Percentiles rank a stretch among this genome's conserved stretches.
Evolutionary conservation across 2,329 filamentous ascomycete species (phyloP).

Genomic region (Macrophomina tecta): DNA sequence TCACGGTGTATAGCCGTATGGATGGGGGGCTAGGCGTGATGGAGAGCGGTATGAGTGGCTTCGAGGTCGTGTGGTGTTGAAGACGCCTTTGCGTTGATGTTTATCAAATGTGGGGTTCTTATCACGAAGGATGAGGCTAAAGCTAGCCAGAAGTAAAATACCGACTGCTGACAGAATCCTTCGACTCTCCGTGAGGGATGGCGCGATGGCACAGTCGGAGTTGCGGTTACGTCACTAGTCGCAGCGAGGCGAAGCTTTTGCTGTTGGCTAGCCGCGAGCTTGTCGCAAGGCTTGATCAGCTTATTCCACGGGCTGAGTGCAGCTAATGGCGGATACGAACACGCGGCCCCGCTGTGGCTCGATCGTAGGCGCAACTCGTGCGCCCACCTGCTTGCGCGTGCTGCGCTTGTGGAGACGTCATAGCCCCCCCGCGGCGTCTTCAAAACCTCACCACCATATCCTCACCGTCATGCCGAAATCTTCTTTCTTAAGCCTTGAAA

Average conservation of each 20-base stretch:
- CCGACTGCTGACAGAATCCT: too few relatives aligned
- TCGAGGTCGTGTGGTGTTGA: too few relatives aligned
- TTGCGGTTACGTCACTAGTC: slow-evolving; percentile 4
- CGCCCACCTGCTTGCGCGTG: slow-evolving; percentile 15
- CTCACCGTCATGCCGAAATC: neutral
- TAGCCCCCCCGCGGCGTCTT: neutral
- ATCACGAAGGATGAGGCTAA: too few relatives aligned
- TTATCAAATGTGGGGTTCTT: too few relatives aligned
- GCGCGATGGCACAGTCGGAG: neutral
- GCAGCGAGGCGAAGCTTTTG: slow-evolving; percentile 8
- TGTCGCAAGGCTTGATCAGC: slow-evolving; percentile 16
- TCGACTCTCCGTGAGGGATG: too few relatives aligned
- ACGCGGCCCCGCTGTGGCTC: neutral
- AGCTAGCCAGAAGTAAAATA: too few relatives aligned
- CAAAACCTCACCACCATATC: neutral
- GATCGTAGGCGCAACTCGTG: neutral
- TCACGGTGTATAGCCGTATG: too few relatives aligned
- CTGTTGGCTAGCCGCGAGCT: neutral
- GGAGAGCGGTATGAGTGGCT: too few relatives aligned
- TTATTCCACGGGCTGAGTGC: neutral
- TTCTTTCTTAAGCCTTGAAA: too few relatives aligned
- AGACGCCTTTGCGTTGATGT: too few relatives aligned
- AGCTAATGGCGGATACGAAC: neutral
- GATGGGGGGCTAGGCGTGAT: too few relatives aligned
- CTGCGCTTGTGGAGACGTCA: neutral